Base-by-base conservation (phyloP, 1,139 yeast genomes). In the Debaryomycetaceae sp. region DNA sequence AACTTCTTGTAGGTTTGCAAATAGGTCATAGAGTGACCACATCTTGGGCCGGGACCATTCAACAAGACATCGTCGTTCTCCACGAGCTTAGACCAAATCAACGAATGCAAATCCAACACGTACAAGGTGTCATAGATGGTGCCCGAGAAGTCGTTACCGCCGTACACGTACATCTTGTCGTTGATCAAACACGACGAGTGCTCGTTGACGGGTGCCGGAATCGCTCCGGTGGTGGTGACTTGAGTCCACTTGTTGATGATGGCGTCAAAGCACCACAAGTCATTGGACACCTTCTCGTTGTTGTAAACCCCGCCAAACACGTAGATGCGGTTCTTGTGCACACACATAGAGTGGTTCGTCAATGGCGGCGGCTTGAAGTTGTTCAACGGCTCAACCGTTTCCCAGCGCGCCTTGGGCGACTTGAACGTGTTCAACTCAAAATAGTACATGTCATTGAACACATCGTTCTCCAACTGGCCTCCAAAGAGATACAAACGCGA, bases 281-380 rank as follows among this genome's bases (percentile, higher is more conserved):
- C 93, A 48, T 83, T 80, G 37, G 77, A 76, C 43, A 91, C 75
- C 33, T 74, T 71, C 41, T 73, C 78, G 36, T 89, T 84, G 45
- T 86, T 86, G 35, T 89, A 83, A 34, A 94, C 95, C 36, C 98
- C 99, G 48, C 95, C 95, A 51, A 67, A 73, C n/a, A 91, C 65
- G 65, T 83, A 91, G 36, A 91, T 64, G 51, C 83, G 81, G 50
- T 83, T 80, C 41, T 83, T 81, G 58, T 73, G 81, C 2, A 93
- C 75, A 15, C 83, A 75, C 81, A 89, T 85, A 6, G 96, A 73
- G 58, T 91, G 98, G 55, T 89, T 89, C 2, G 97, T 81, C 45
- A 95, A 68, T 3, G 95, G 88, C 5, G 97, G 96, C n/a, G 94
- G 93, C 36, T 75, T 74, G 34, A 75, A 65, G 34, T 52, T 55